Percentiles rank a stretch among this genome's conserved stretches.
Conservation (phyloP, 805 yeast genomes). For the Cyberlindnera mississippiensis region DNA sequence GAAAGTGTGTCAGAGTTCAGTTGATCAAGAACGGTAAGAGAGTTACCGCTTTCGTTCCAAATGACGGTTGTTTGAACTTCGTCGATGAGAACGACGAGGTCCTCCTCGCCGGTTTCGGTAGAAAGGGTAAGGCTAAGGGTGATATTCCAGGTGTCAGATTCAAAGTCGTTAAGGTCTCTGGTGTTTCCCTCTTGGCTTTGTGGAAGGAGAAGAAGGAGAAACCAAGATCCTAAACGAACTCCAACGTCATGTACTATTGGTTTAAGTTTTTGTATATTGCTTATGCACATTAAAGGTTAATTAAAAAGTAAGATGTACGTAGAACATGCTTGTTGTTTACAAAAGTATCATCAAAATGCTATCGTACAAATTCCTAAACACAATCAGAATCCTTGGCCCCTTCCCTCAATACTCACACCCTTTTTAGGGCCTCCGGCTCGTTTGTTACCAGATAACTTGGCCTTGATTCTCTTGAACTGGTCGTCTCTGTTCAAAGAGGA, state of each 20-base stretch:
- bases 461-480: constrained; percentile 72
- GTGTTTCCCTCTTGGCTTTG: constrained; percentile 98
- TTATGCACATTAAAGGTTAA: constrained; percentile 27
- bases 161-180: constrained; percentile 99
- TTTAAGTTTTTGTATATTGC: constrained; percentile 23
- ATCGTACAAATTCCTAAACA: too few relatives aligned
- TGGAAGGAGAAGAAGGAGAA: constrained; percentile 99
- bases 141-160: constrained; percentile 99
- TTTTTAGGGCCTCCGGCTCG: constrained; percentile 38
- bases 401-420: constrained; percentile 65
- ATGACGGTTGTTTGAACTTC: constrained; percentile 99
- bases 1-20: constrained; percentile 99
- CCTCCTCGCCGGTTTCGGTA: constrained; percentile 99
- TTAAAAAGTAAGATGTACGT: constrained; percentile 4
- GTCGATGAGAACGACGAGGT: constrained; percentile 99
- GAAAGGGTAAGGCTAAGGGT: constrained; percentile 99
- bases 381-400: constrained; percentile 9
- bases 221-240: constrained; percentile 87
- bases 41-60: constrained; percentile 99
- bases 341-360: not conserved
- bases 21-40: constrained; percentile 99
- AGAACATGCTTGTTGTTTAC: not conserved
- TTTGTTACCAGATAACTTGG: constrained; percentile 29
- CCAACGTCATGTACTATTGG: constrained; percentile 14
- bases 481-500: constrained; percentile 61